phyloP scores from a whole-genome alignment of 257 asterid genomes.

The Solanum phureja region DNA sequence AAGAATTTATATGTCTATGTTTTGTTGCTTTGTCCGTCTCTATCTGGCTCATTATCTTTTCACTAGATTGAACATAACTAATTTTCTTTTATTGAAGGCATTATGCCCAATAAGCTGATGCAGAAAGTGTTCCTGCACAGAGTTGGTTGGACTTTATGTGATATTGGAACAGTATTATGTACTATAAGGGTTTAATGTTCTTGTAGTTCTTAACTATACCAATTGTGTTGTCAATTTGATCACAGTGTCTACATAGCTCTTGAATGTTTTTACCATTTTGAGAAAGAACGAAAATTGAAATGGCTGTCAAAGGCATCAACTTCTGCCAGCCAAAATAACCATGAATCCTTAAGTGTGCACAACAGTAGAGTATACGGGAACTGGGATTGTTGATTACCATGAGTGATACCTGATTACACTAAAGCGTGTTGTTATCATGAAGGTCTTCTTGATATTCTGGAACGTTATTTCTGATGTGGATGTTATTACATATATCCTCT shows the following conservation, averaged over 20 bases:
- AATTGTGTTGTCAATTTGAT: not conserved
- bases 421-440: not conserved
- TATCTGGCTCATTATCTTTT: not conserved
- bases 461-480: not conserved
- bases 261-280: not conserved
- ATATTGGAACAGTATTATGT: not conserved
- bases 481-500: not conserved
- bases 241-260: not conserved
- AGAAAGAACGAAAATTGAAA: not conserved
- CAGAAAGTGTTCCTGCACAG: not conserved
- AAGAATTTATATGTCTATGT: not conserved
- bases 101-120: not conserved
- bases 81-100: not conserved
- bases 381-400: not conserved
- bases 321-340: not conserved
- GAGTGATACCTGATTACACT: not conserved
- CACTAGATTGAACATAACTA: not conserved
- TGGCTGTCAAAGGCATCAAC: not conserved
- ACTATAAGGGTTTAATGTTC: not conserved
- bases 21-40: not conserved
- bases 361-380: not conserved
- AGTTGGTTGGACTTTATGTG: not conserved
- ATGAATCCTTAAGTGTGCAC: not conserved
- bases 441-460: not conserved
- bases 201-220: not conserved